Base-by-base conservation (phyloP, 2,329 filamentous ascomycete genomes). In the Colletotrichum sp. region DNA sequence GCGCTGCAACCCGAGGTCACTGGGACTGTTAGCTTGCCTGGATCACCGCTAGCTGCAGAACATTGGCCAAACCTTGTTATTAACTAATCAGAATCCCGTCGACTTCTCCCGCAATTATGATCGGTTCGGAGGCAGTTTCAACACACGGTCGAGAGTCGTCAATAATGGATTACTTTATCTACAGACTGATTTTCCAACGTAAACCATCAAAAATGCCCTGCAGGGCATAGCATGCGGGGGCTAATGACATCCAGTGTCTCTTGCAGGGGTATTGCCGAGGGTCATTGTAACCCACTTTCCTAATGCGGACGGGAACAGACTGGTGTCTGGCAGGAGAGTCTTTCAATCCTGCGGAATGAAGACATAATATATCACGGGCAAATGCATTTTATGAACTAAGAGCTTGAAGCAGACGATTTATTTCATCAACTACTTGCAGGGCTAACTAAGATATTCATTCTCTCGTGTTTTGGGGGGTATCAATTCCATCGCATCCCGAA, bases 41-140 rank as follows among this genome's bases (percentile, higher is more conserved):
- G 32, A 68, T 75, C 73, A 39, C 73, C 73, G 69, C 28, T 72
- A 75, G 73, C 55, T 68, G 69, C 69, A 68, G 62, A 16, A 10
- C 15, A 13, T 39, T 24, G 63, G 69, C 26, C 22, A 68, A 60
- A 55, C 18, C 18, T 62, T 32, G 22, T 28, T 8, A 52, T 13
- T 0, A 24, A 52, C 10, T 24, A 2, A 52, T 34, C 44, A 34
- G 59, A n/a, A 4, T 22, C 26, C 36, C 16, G n/a, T 22, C n/a
- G 6, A 24, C n/a, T 52, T n/a, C 44, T 22, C 13, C 30, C 26
- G n/a, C n/a, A 7, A n/a, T 63, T n/a, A 12, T 24, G 12, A 52
- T 59, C 26, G 8, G 16, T 48, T 18, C 26, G 36, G 36, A 16
- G 15, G 28, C 28, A 36, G 9, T 3, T 30, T 9, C 68, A 57